These are phyloP conservation scores for Fusarium albidum DNA, from an alignment of 2,329 filamentous ascomycete species.

Conservation along the genomic window DNA sequence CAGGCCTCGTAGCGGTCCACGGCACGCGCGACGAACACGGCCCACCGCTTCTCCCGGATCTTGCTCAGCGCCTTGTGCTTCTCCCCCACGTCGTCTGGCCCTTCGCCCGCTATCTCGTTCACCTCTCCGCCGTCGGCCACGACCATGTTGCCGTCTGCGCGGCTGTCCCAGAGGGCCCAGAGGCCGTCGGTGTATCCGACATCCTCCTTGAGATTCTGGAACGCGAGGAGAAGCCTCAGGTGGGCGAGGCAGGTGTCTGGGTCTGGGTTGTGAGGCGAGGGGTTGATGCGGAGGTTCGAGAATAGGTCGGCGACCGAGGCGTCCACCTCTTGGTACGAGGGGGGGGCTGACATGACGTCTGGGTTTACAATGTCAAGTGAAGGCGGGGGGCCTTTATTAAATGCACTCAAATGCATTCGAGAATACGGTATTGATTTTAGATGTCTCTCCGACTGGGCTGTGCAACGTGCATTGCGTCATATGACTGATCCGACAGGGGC, in stretches of 20 bases:
- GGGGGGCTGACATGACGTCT: slow-evolving; percentile 27
- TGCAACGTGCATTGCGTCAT: too few species aligned
- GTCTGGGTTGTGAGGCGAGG: slow-evolving; percentile 17
- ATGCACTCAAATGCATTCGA: too few species aligned
- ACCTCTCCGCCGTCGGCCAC: slow-evolving; percentile 23
- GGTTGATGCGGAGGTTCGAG: slow-evolving; percentile 22
- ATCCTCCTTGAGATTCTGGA: slow-evolving; percentile 68
- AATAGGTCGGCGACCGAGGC: slow-evolving; percentile 11
- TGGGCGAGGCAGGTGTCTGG: slow-evolving; percentile 51
- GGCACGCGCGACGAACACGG: slow-evolving; percentile 69
- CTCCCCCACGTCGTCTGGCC: slow-evolving; percentile 41
- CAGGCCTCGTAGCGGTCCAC: slow-evolving; percentile 70
- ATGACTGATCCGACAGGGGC: too few species aligned
- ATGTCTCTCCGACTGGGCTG: too few species aligned
- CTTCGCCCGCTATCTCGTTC: slow-evolving; percentile 18
- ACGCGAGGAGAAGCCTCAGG: slow-evolving; percentile 71
- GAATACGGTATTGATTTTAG: too few species aligned
- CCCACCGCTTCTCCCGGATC: slow-evolving; percentile 73
- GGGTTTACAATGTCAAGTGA: too few species aligned
- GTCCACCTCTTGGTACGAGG: slow-evolving; percentile 17
- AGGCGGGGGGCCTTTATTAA: too few species aligned
- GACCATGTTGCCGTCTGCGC: slow-evolving; percentile 36
- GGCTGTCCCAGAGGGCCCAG: slow-evolving; percentile 63
- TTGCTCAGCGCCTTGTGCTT: slow-evolving; percentile 49
- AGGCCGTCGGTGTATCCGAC: slow-evolving; percentile 67